Evolutionary conservation across 2,329 filamentous ascomycete genomes (phyloP), one percentile per base, ranked within the genome.

Genomic region (Arachnomyces sp.): DNA sequence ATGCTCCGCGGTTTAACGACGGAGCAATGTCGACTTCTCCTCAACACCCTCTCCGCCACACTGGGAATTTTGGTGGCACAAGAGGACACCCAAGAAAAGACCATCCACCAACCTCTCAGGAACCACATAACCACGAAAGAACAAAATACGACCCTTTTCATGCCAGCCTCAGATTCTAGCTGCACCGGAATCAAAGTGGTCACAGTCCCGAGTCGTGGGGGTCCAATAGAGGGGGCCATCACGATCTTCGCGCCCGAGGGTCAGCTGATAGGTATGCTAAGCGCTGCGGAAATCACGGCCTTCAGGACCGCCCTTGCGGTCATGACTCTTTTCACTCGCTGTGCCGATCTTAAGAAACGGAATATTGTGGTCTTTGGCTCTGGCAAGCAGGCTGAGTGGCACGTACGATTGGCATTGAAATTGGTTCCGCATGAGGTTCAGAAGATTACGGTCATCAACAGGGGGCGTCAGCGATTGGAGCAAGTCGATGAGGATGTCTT

Each of bases 271-370:
- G 85, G 81, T 3, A 71, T 90, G 41, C 64, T 92, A 29, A 82
- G 86, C 51, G 83, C 84, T 12, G 74, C 76, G 43, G 79, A 84
- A 34, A 65, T 90, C 25, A 92, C 86, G 0, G 84, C 82, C 2
- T 92, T 90, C 61, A 79, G 86, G 44, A 92, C 86, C 0, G 82
- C 84, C 0, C 68, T 90, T 8, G 78, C 78, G 1, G 82, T 81
- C 3, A 76, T 81, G 39, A 78, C 81, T 17, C 70, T 87, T 0
- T 69, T 87, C 28, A 61, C 64, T 14, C 74, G 73, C 29, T 62
- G 54, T 41, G 38, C 38, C 1, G 42, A 50, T 6, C 39, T 59
- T 2, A 34, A 38, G 4, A 57, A 55, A 20, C 54, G 53, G n/a
- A 57, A 59, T 2, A 48, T 72, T 2, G 50, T 73, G 7, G 61